A percentile compares a stretch with the other conserved stretches of the same genome.
These are phyloP conservation scores for Claviceps sp. DNA, from an alignment of 2,329 filamentous ascomycete species.

Conservation along the genomic window DNA sequence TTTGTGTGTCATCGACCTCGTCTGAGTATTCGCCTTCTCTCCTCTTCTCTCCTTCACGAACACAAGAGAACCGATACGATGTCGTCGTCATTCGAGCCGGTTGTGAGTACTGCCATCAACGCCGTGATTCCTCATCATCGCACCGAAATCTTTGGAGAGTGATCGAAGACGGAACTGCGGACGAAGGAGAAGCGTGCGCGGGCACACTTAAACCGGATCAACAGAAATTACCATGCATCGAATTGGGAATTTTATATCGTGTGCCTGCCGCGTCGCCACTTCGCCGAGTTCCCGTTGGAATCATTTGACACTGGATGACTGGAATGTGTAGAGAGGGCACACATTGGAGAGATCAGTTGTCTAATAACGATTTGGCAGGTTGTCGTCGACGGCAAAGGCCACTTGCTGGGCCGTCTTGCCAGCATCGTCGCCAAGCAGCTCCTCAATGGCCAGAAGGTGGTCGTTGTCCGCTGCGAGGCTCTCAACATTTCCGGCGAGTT, in stretches of 20 bases:
- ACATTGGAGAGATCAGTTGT: constrained; percentile 9
- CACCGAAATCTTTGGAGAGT: constrained; percentile 4
- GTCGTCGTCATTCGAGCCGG: constrained; percentile 53
- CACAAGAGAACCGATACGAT: constrained; percentile 35
- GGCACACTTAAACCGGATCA: constrained; percentile 2
- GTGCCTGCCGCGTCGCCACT: constrained; percentile 3
- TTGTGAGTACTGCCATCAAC: constrained; percentile 40
- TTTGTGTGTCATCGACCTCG: constrained; percentile 22
- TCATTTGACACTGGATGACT: not conserved
- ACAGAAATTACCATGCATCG: not conserved
- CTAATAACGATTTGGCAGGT: constrained; percentile 41
- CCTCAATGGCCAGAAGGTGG: constrained; percentile 98
- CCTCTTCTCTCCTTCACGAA: constrained; percentile 15
- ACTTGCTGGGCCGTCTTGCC: constrained; percentile 97
- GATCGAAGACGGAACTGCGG: constrained; percentile 1
- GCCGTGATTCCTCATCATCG: constrained; percentile 3
- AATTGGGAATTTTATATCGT: not conserved
- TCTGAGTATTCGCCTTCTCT: constrained; percentile 21
- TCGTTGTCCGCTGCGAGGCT: constrained; percentile 95
- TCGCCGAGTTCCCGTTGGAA: not conserved
- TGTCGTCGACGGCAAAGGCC: constrained; percentile 99
- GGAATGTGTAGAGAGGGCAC: not conserved
- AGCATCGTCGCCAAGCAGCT: constrained; percentile 98
- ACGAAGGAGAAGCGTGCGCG: constrained; percentile 3
- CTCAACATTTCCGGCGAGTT: constrained; percentile 99